Conservation (phyloP, 2,329 filamentous ascomycete genomes). For the Botryosphaeria dothidea region DNA sequence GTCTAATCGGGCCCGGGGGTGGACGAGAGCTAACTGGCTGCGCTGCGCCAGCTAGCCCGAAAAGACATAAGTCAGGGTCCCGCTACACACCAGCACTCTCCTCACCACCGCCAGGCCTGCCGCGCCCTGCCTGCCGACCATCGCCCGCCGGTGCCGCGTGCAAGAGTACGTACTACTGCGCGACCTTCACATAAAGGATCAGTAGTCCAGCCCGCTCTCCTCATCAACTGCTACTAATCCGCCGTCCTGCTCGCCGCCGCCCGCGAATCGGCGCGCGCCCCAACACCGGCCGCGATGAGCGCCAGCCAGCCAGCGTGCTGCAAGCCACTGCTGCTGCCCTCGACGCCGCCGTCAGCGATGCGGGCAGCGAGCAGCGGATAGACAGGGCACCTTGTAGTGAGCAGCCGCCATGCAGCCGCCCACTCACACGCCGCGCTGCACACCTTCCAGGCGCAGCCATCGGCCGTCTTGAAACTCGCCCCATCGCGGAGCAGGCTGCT, state of each 20-base stretch:
- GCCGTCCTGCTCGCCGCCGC: neutral
- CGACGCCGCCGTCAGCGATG: neutral
- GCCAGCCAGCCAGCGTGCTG: neutral
- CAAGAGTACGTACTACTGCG: neutral
- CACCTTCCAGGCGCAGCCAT: neutral
- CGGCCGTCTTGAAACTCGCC: neutral
- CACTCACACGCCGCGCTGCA: neutral
- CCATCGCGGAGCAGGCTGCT: neutral
- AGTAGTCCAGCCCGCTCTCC: neutral
- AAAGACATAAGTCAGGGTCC: neutral
- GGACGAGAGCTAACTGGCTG: neutral
- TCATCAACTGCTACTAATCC: neutral
- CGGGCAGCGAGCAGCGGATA: neutral
- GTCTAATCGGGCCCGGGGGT: conserved; percentile 8
- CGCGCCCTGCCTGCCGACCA: neutral
- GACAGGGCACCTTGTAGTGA: neutral
- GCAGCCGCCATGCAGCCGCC: neutral
- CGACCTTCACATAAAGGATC: neutral
- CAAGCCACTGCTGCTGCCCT: neutral
- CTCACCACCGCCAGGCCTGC: neutral
- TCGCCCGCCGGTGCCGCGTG: conserved; percentile 1
- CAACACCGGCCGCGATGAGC: neutral
- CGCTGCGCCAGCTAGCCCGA: neutral
- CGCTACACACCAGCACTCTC: too few relatives aligned
- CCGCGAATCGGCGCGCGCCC: neutral